These are phyloP conservation scores for Brassica juncea DNA, from an alignment of 345 rosid species.

Conservation along the genomic window DNA sequence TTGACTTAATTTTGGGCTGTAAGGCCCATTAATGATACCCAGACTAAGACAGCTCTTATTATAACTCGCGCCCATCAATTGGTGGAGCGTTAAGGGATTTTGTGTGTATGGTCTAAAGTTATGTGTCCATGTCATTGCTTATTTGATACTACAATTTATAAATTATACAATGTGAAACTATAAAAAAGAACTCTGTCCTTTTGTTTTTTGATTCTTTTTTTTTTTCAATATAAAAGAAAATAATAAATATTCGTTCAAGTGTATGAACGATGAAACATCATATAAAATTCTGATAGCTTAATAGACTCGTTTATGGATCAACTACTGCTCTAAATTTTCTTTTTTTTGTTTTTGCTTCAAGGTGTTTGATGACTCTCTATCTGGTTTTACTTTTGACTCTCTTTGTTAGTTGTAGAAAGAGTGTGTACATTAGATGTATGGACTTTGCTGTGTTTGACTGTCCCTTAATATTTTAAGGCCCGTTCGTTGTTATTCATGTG, in stretches of 20 bases:
- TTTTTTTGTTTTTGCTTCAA: not conserved
- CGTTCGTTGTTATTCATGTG: not conserved
- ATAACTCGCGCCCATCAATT: not conserved
- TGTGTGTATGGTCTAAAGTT: no score
- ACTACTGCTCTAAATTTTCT: constrained; percentile 12
- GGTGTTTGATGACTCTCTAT: not conserved
- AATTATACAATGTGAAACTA: no score
- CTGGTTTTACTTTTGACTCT: not conserved
- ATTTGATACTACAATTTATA: no score
- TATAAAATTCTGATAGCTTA: constrained; percentile 15
- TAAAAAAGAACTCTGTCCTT: no score
- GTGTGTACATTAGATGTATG: not conserved
- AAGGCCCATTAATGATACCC: not conserved
- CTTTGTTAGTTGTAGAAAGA: not conserved
- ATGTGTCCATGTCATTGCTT: no score
- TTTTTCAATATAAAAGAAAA: no score
- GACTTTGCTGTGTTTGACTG: not conserved
- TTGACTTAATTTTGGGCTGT: not conserved
- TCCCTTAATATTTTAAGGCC: not conserved
- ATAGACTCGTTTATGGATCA: constrained; percentile 34
- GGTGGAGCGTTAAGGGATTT: not conserved
- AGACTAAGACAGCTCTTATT: not conserved
- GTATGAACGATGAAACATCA: not conserved
- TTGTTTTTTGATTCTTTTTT: no score
- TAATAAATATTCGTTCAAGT: not conserved